These are phyloP conservation scores for Penicillium sp. DNA, from an alignment of 2,329 filamentous ascomycete genomes.

Conservation along the genomic window DNA sequence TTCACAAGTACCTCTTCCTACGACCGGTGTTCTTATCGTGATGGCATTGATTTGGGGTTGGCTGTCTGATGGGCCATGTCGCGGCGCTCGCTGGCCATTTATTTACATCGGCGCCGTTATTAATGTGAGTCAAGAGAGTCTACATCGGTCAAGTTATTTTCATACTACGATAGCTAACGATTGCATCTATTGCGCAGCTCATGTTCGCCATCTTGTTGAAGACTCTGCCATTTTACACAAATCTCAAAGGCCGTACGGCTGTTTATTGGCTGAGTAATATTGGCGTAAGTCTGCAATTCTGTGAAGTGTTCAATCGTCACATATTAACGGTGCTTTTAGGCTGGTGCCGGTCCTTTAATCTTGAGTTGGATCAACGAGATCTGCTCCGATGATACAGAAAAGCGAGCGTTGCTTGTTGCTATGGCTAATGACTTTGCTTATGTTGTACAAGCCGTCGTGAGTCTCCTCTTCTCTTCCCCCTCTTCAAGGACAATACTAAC, in stretches of 20 bases:
- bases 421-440: constrained; percentile 37
- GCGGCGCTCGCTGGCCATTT: constrained; percentile 41
- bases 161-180: background rate
- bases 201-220: constrained; percentile 35
- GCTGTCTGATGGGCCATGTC: constrained; percentile 38
- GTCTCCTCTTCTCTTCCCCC: background rate
- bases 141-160: background rate
- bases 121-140: constrained; percentile 24
- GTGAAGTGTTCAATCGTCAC: background rate
- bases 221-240: constrained; percentile 39
- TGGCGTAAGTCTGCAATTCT: constrained; percentile 27
- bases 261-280: constrained; percentile 44
- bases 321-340: constrained; percentile 10
- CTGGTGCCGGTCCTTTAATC: constrained; percentile 41
- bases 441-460: constrained; percentile 35
- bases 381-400: constrained; percentile 33
- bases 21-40: constrained; percentile 38
- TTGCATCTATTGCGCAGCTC: constrained; percentile 20
- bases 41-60: constrained; percentile 40
- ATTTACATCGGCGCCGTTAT: constrained; percentile 41
- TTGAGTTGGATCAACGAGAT: constrained; percentile 41
- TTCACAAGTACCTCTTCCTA: constrained; percentile 27
- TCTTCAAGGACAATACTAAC: background rate
- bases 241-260: constrained; percentile 38
- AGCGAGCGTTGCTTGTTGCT: constrained; percentile 34